These are phyloP conservation scores for Kwoniella europaea DNA, from an alignment of 768 basidiomycete genomes.

Conservation along the genomic window DNA sequence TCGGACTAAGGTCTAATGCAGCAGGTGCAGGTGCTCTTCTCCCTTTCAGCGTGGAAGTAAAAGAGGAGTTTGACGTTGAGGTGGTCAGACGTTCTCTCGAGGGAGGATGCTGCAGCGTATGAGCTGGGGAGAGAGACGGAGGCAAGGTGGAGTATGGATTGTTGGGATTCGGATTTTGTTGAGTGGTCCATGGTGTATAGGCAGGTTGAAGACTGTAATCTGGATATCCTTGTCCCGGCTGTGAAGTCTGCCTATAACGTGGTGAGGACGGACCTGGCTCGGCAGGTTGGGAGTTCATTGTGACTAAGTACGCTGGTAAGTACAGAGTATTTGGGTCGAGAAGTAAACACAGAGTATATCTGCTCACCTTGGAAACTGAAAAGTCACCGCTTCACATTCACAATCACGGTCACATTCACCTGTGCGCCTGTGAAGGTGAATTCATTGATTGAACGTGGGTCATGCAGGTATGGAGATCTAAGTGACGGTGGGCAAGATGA, in stretches of 20 bases:
- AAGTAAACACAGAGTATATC: neutral
- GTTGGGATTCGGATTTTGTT: neutral
- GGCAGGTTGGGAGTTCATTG: conserved; percentile 7
- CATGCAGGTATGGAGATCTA: conserved; percentile 4
- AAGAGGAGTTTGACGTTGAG: conserved; percentile 34
- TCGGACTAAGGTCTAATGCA: conserved; percentile 47
- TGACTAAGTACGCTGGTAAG: neutral
- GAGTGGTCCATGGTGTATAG: conserved; percentile 13
- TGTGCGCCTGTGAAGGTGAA: neutral
- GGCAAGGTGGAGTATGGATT: neutral
- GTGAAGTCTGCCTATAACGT: conserved; percentile 10
- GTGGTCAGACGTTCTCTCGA: conserved; percentile 35
- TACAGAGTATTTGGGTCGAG: neutral
- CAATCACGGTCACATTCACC: conserved; percentile 4
- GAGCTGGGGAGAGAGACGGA: neutral
- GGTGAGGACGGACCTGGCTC: conserved; percentile 21
- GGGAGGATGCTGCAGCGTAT: conserved; percentile 10
- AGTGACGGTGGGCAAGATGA: neutral
- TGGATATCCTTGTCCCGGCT: conserved; percentile 9
- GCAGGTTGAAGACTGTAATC: conserved; percentile 15
- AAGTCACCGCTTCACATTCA: neutral
- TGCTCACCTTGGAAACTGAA: neutral
- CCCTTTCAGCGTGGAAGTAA: conserved; percentile 37
- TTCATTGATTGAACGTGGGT: conserved; percentile 3
- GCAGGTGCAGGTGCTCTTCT: conserved; percentile 49